Evolutionary conservation across 306 rosid genomes (phyloP).

Genomic region (Macrotyloma uniflorum): DNA sequence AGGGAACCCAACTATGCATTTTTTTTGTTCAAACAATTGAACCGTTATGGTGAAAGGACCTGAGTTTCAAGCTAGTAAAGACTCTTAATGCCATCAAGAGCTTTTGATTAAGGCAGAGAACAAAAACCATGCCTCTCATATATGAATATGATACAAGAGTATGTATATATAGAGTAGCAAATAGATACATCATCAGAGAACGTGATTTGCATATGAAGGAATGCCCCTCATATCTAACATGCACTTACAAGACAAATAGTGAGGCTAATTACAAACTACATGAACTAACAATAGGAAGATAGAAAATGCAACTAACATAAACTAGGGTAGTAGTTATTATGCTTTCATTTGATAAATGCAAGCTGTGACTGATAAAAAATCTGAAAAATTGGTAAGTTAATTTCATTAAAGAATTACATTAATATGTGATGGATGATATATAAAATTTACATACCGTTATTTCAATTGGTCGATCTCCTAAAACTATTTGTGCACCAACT

Average conservation of each 20-base stretch:
- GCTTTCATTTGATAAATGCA: not conserved
- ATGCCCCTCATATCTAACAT: not conserved
- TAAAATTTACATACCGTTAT: conserved; percentile 70
- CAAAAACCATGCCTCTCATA: not conserved
- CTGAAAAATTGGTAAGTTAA: not conserved
- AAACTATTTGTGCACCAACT: conserved; percentile 81
- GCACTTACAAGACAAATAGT: not conserved
- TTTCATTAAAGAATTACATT: not conserved
- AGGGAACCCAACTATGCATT: too few species aligned
- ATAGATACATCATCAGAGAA: not conserved
- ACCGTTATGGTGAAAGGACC: too few species aligned
- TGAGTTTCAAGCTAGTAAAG: too few species aligned
- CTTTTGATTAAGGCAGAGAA: too few species aligned
- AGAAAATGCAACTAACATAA: not conserved
- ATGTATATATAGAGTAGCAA: not conserved
- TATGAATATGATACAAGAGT: too few species aligned
- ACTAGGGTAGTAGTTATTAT: not conserved
- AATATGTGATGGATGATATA: conserved; percentile 14
- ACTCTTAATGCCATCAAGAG: too few species aligned
- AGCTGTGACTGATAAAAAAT: not conserved
- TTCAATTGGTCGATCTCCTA: conserved; percentile 95
- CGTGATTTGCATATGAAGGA: not conserved
- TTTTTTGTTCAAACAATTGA: too few species aligned
- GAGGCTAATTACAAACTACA: not conserved
- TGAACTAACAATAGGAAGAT: not conserved